Base-by-base conservation (phyloP, 768 basidiomycete species). In the Infundibulicybe gibba region DNA sequence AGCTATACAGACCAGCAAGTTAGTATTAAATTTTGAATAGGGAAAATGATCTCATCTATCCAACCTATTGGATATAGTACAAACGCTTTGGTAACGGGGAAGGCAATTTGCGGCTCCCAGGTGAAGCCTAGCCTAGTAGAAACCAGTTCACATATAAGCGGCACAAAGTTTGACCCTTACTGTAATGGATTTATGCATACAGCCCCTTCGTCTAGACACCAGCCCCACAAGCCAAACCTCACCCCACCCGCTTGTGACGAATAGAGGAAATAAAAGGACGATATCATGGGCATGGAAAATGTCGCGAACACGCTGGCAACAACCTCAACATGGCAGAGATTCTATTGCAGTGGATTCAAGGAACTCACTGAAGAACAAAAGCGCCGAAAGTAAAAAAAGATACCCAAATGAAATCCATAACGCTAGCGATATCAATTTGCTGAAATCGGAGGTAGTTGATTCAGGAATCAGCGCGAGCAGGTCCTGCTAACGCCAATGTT, bases 171-270 rank as follows among this genome's bases (percentile, higher is more conserved):
- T 43, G 40, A 31, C 20, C 39, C 49, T n/a, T 46, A 71, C 68
- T 62, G 58, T 15, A 57, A 44, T 38, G 63, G 59, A 20, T 47
- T 40, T 9, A 52, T 60, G 52, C 68, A 71, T 9, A 58, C 47
- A 17, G 48, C 50, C 32, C 64, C 63, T 37, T 57, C 52, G 37
- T 67, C 65, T 15, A 68, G 52, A 56, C 71, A 73, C 71, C 71
- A 71, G 32, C 69, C 71, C 69, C 70, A 73, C 43, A 66, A 54
- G 1, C 71, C 71, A 49, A 71, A 71, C 21, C 60, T 53, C n/a
- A 71, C 67, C 9, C 71, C 71, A 37, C 61, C 61, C 2, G 65
- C 68, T 49, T 71, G 62, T 8, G 65, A 65, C 33, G 66, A 55
- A 34, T 62, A 61, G 25, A 74, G 49, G 53, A 72, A 71, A 45